These are phyloP conservation scores for Daldinia grandis DNA, from an alignment of 495 filamentous ascomycete species.

Conservation along the genomic window DNA sequence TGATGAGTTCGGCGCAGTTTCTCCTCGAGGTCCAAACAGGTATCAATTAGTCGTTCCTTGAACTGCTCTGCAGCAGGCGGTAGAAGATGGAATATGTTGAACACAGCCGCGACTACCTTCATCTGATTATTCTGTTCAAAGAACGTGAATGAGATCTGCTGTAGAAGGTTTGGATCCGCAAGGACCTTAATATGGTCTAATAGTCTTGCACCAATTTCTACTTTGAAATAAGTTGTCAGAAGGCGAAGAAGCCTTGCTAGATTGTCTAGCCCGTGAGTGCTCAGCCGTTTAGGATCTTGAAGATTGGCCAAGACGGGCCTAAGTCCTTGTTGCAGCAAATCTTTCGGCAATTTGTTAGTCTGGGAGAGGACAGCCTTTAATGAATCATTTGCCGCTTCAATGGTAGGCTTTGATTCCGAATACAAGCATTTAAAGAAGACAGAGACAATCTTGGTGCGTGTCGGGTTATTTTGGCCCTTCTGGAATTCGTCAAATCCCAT, in stretches of 20 bases:
- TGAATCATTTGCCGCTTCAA: constrained; percentile 91
- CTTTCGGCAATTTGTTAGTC: constrained; percentile 92
- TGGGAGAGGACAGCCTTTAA: constrained; percentile 84
- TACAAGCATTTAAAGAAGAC: constrained; percentile 98
- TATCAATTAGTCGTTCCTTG: constrained; percentile 86
- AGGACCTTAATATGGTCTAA: constrained; percentile 93
- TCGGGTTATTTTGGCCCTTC: constrained; percentile 70
- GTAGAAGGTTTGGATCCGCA: constrained; percentile 78
- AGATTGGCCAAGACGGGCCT: constrained; percentile 95
- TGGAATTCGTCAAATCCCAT: constrained; percentile 91
- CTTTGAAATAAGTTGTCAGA: constrained; percentile 98
- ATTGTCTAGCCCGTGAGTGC: constrained; percentile 88
- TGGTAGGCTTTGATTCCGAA: constrained; percentile 87
- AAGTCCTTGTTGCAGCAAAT: constrained; percentile 91
- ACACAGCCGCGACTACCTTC: constrained; percentile 90
- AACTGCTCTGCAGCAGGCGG: constrained; percentile 89
- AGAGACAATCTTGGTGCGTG: constrained; percentile 83
- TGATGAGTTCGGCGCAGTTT: constrained; percentile 88
- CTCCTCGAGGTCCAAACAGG: constrained; percentile 86
- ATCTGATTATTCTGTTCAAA: constrained; percentile 91
- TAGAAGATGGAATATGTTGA: constrained; percentile 95
- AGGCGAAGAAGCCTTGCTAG: constrained; percentile 87
- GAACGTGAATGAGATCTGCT: constrained; percentile 91
- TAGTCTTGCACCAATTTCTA: constrained; percentile 90
- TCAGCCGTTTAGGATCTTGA: constrained; percentile 90